Conservation (phyloP, 306 rosid species). For the Medicago ruthenica region DNA sequence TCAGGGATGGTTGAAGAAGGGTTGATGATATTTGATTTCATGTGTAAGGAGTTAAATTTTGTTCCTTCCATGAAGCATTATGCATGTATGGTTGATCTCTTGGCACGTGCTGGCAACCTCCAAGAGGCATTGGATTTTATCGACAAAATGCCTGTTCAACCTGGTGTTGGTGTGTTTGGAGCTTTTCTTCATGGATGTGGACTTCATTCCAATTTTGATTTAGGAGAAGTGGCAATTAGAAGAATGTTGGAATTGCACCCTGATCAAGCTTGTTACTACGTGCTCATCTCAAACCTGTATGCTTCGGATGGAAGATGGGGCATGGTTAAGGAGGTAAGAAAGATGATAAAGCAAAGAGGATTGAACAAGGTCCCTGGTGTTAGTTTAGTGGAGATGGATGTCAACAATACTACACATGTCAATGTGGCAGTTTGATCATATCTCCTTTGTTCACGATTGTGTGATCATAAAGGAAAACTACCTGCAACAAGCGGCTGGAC, state of each 20-base stretch:
- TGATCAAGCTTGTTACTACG: conserved; percentile 69
- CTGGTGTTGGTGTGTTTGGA: conserved; percentile 70
- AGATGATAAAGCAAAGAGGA: conserved; percentile 67
- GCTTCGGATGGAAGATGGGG: conserved; percentile 91
- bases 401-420: conserved; percentile 32
- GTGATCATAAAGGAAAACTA: conserved; percentile 50
- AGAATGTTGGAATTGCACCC: conserved; percentile 76
- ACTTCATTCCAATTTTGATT: conserved; percentile 78
- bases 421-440: conserved; percentile 46
- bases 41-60: conserved; percentile 59
- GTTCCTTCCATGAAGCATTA: conserved; percentile 80
- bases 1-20: conserved; percentile 83
- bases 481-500: conserved; percentile 29
- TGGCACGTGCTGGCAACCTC: conserved; percentile 75
- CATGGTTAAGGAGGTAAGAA: conserved; percentile 72
- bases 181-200: conserved; percentile 89
- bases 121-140: conserved; percentile 74
- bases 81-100: conserved; percentile 75
- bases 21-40: conserved; percentile 59
- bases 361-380: conserved; percentile 67
- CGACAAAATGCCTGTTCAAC: conserved; percentile 62
- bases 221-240: conserved; percentile 65
- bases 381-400: conserved; percentile 67
- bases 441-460: conserved; percentile 30
- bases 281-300: conserved; percentile 75